A percentile compares a stretch with the other conserved stretches of the same genome.
phyloP scores from a whole-genome alignment of 2,329 filamentous ascomycete species.

The Aspergillus sp. region DNA sequence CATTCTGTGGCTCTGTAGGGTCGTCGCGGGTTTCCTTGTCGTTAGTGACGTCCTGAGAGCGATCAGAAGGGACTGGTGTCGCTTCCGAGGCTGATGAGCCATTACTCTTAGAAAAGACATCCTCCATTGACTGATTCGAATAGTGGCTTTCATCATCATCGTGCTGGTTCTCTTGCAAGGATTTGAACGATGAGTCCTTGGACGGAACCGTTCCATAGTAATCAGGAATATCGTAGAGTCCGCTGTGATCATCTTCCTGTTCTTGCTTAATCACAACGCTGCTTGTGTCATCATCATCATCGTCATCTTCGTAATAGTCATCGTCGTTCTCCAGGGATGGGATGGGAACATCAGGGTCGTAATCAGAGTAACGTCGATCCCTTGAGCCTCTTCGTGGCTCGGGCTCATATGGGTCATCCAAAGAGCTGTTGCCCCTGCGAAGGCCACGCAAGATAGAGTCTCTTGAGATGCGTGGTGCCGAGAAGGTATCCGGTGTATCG shows the following conservation, averaged over 20 bases:
- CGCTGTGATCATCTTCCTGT: slow-evolving; percentile 62
- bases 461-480: slow-evolving; percentile 78
- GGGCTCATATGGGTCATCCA: slow-evolving; percentile 65
- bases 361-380: slow-evolving; percentile 61
- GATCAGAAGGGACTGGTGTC: slow-evolving; percentile 36
- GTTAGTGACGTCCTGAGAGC: slow-evolving; percentile 39
- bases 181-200: slow-evolving; percentile 34
- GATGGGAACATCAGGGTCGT: slow-evolving; percentile 88
- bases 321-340: slow-evolving; percentile 77
- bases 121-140: slow-evolving; percentile 50
- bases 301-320: slow-evolving; percentile 64
- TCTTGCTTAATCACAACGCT: slow-evolving; percentile 72
- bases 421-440: slow-evolving; percentile 66
- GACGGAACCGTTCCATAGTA: slow-evolving; percentile 60
- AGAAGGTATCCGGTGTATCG: slow-evolving; percentile 64
- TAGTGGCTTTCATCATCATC: slow-evolving; percentile 63
- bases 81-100: slow-evolving; percentile 36
- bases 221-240: slow-evolving; percentile 69
- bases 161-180: slow-evolving; percentile 34
- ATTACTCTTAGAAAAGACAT: slow-evolving; percentile 28
- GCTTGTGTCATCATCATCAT: slow-evolving; percentile 55
- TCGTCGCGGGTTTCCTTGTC: slow-evolving; percentile 32
- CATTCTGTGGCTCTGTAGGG: slow-evolving; percentile 38
- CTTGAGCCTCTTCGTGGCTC: slow-evolving; percentile 47
- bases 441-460: slow-evolving; percentile 92